Conservation (phyloP, 139 green algal species). For the Chlamydomonas schloesseri region DNA sequence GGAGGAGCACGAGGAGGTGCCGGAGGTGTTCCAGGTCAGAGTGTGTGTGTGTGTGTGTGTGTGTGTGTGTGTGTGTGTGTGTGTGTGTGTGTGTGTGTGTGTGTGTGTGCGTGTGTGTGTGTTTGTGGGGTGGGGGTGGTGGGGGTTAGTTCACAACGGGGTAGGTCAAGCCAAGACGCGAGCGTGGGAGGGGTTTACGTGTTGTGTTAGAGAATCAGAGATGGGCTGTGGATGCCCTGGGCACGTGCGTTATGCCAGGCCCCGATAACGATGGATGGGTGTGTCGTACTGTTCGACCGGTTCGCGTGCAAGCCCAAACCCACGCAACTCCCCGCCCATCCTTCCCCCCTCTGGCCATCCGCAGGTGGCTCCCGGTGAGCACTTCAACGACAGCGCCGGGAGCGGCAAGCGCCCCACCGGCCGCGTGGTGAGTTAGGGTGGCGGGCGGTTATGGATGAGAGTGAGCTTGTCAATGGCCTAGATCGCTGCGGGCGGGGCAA, state of each 20-base stretch:
- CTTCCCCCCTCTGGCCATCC: neutral
- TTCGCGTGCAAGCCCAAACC: no score
- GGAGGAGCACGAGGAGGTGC: constrained; percentile 23
- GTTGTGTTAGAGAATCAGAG: no score
- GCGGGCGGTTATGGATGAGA: no score
- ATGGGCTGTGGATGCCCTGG: no score
- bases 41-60: neutral
- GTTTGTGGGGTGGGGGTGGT: neutral
- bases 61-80: neutral
- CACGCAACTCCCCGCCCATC: neutral
- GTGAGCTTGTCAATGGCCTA: no score
- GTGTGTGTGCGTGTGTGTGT: neutral
- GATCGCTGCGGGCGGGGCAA: no score
- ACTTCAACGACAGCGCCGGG: constrained; percentile 54
- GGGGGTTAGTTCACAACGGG: no score
- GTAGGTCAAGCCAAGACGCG: no score
- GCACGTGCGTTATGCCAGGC: no score
- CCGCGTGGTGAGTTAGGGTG: constrained; percentile 61
- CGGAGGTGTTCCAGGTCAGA: constrained; percentile 43
- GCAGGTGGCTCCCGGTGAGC: constrained; percentile 72
- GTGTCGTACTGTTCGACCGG: no score
- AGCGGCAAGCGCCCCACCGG: constrained; percentile 67
- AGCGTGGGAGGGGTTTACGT: no score
- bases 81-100: neutral
- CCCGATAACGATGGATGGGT: no score